Evolutionary conservation across 2,329 filamentous ascomycete species (phyloP).

Genomic region (Cryphonectria radicalis): DNA sequence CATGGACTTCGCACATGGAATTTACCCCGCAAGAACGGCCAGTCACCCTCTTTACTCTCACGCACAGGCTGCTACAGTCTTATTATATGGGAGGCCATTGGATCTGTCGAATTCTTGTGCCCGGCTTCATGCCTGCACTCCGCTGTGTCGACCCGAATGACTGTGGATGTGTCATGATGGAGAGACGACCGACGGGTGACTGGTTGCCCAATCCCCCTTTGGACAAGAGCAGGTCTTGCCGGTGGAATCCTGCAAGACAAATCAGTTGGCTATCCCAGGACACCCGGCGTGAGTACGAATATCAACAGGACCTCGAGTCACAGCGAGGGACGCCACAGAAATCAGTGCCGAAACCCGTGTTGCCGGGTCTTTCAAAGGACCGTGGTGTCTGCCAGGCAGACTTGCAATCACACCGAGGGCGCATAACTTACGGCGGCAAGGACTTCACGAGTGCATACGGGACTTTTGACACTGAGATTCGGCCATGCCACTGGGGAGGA

Average conservation of each 20-base stretch:
- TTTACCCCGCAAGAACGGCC: neutral
- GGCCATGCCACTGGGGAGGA: slow-evolving; percentile 7
- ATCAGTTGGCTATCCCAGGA: neutral
- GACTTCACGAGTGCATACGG: neutral
- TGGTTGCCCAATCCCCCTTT: neutral
- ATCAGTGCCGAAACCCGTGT: neutral
- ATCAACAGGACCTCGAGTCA: neutral
- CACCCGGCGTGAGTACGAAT: neutral
- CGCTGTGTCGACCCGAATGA: slow-evolving; percentile 23
- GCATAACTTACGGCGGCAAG: neutral
- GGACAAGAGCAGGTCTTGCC: neutral
- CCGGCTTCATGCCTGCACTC: neutral
- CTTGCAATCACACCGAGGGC: neutral
- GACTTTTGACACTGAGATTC: neutral
- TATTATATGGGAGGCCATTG: neutral
- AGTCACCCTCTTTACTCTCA: neutral
- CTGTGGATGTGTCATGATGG: neutral
- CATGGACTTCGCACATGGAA: neutral
- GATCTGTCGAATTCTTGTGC: neutral
- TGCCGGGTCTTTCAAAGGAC: neutral
- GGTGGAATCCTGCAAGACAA: neutral
- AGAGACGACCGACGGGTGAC: neutral
- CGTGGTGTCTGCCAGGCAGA: neutral
- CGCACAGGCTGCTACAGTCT: neutral
- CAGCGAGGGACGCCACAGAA: neutral